Evolutionary conservation across 2,329 filamentous ascomycete genomes (phyloP).

Genomic region (Trichoderma lentiforme): DNA sequence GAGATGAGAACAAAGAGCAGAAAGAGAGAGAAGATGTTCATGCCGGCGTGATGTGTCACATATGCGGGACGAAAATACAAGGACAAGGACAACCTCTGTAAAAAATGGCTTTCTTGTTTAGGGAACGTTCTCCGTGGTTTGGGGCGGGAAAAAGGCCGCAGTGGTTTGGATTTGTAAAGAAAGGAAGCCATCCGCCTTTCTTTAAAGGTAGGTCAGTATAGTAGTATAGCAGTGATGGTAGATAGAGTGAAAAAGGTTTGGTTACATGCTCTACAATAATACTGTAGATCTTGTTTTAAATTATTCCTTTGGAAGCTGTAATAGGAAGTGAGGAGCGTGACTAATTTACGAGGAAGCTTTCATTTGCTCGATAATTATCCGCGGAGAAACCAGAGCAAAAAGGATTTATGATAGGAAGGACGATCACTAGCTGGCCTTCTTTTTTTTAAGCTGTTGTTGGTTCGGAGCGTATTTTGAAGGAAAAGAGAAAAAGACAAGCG

Average conservation of each 20-base stretch:
- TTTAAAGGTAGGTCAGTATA: not conserved
- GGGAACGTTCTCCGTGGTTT: not conserved
- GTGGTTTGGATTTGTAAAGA: not conserved
- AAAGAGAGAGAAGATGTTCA: not conserved
- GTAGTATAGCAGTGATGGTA: too few relatives aligned
- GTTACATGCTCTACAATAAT: not conserved
- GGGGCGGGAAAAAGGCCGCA: not conserved
- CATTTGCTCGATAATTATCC: not conserved
- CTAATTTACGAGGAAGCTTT: not conserved
- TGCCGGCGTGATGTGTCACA: slow-evolving; percentile 22
- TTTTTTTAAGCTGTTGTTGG: not conserved
- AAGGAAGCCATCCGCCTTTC: not conserved
- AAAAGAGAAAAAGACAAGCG: not conserved
- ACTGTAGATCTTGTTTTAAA: not conserved
- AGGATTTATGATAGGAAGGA: not conserved
- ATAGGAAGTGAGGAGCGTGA: not conserved
- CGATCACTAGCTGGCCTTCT: not conserved
- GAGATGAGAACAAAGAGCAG: not conserved
- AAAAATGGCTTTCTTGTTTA: not conserved
- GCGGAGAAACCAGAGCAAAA: not conserved
- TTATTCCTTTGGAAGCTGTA: not conserved
- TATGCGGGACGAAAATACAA: slow-evolving; percentile 11
- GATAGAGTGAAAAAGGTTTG: not conserved
- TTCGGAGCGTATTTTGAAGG: not conserved
- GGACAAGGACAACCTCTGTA: not conserved